Evolutionary conservation across 2,329 filamentous ascomycete species (phyloP), one percentile per base, ranked within the genome.

Genomic region (Plectosphaerella sp.): DNA sequence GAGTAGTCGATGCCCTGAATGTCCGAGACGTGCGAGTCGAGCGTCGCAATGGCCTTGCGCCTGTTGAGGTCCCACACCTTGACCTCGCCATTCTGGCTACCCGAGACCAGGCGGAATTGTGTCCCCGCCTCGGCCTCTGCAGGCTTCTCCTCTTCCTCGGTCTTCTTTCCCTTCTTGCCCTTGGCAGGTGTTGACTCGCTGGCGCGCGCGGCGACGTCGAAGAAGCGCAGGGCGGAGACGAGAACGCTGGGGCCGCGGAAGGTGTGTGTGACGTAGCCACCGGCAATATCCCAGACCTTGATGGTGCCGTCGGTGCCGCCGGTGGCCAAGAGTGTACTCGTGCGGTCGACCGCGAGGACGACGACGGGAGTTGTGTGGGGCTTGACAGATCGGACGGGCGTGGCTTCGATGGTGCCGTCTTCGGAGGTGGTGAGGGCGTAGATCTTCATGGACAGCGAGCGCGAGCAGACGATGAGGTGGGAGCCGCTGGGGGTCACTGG

Each of bases 381-480:
- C 68, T 96, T 97, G 33, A 97, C 71, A 3, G 90, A 92, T 61
- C 91, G 84, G 15, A 89, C 67, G 15, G 95, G 82, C 48, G 86
- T 83, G 18, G 85, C 71, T 50, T 86, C 81, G 55, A 92, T 78
- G 5, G 75, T 70, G 37, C 81, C 76, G 18, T 80, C 76, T 25
- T 75, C 74, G 18, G 82, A 82, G 24, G 77, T 74, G 49, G 79
- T 78, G 24, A 99, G 77, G 16, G 87, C 73, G 72, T 90, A 97
- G 59, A 97, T 91, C 64, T 89, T 88, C 91, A 97, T 95, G 7
- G 91, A 92, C 51, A 97, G 78, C n/a, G 93, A 97, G 59, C 93
- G 86, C 16, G 94, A 99, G 74, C 92, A 97, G 60, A 95, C 75
- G 58, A 96, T 85, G 51, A 97, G 80, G 69, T 97, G 91, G 24